Evolutionary conservation across 129 eudicot genomes (phyloP), one percentile per base, ranked within the genome.

Genomic region (Escallonia herrerae): DNA sequence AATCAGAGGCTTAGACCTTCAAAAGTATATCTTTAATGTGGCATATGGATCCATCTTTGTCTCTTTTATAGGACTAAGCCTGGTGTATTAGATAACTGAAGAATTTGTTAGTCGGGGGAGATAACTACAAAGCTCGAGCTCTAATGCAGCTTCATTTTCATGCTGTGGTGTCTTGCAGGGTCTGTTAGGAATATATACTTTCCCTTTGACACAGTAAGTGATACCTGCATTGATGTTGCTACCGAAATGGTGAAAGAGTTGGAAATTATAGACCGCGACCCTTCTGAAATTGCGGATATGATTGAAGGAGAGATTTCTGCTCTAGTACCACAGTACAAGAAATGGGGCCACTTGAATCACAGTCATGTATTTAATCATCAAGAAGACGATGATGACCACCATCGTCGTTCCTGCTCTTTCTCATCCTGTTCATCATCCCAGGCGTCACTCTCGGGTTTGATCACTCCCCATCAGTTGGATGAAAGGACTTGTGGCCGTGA

Each of bases 201-300:
- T 53, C 95, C 97, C 3, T 90, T 83, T 67, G 95, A 86, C 63
- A 78, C 78, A 14, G 70, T 75, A 43, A 75, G 71, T 40, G 97
- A 90, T 68, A 90, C 97, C 7, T 74, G 91, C 2, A 55, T 70
- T 13, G 91, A 86, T 47, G 97, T 90, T 10, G 97, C 97, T 6
- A 83, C 65, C 14, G 97, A 90, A 77, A 90, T 90, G 97, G 95
- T 90, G 46, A 90, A 84, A 86, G 97, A 90, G 57, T 72, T 90
- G 10, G 97, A 90, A 70, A 86, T 86, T 61, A 75, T 62, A 3
- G 95, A 90, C 65, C 84, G 97, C 91, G 84, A 77, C 14, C 89
- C 97, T 10, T 73, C 69, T 8, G 95, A 90, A 69, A 90, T 90
- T 44, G 76, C 97, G 22, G 80, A 80, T 63, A 90, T 90, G 97